These are phyloP conservation scores for Amorphotheca resinae DNA, from an alignment of 495 filamentous ascomycete species.

Conservation along the genomic window DNA sequence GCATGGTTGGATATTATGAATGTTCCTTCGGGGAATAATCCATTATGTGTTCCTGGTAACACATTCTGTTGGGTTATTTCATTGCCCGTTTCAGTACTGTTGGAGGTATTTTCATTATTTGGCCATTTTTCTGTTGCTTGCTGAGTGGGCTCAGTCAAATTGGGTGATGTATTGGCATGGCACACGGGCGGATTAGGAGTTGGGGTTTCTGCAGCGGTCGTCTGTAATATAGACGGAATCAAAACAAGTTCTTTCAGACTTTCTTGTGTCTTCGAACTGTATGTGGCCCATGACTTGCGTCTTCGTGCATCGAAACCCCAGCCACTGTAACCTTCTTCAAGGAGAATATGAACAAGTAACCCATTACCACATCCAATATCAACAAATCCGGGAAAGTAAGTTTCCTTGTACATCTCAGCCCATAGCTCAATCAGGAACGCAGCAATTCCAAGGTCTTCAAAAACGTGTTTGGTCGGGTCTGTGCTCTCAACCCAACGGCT, in stretches of 20 bases:
- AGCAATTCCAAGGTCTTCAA: slow-evolving; percentile 86
- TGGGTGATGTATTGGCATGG: not conserved
- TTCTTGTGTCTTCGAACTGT: slow-evolving; percentile 39
- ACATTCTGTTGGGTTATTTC: not conserved
- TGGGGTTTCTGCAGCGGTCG: not conserved
- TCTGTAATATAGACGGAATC: slow-evolving; percentile 45
- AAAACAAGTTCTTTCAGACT: slow-evolving; percentile 60
- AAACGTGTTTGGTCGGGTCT: slow-evolving; percentile 83
- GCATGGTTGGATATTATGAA: slow-evolving; percentile 97
- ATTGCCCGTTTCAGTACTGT: slow-evolving; percentile 12
- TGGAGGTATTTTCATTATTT: not conserved
- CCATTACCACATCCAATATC: slow-evolving; percentile 96
- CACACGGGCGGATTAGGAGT: not conserved
- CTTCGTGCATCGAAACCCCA: slow-evolving; percentile 82
- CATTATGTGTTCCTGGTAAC: slow-evolving; percentile 42
- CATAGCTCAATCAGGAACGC: slow-evolving; percentile 92
- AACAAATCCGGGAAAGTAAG: slow-evolving; percentile 73
- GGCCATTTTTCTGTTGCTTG: not conserved
- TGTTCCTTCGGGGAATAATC: slow-evolving; percentile 57
- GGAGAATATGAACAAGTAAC: slow-evolving; percentile 74
- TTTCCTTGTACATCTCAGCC: slow-evolving; percentile 60
- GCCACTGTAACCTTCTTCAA: slow-evolving; percentile 69
- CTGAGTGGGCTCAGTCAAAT: not conserved
- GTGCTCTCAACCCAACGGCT: slow-evolving; percentile 70
- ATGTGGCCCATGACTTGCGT: slow-evolving; percentile 73